Evolutionary conservation across 306 rosid species (phyloP), one percentile per base, ranked within the genome.

Genomic region (Hippophae gyantsensis): DNA sequence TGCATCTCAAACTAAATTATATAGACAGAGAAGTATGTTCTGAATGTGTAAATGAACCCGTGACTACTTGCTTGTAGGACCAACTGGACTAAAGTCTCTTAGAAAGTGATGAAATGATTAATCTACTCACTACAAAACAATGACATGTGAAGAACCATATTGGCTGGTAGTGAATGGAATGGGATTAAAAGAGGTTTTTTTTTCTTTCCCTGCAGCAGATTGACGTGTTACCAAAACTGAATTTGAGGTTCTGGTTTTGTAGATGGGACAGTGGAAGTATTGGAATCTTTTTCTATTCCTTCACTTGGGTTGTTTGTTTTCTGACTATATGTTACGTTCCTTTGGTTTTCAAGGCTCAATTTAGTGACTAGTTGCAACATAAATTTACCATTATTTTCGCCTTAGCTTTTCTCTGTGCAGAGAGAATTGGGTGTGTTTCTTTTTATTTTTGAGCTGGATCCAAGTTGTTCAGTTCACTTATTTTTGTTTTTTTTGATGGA

Each of bases 131-230:
- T 80, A 82, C 69, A 80, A 74, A 61, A 86, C 94, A 86, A 80
- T 82, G 76, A 72, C 94, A 82, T 83, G 89, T 86, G 89, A 82
- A 62, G 81, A 57, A 48, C 55, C 65, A 55, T 69, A 61, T 69
- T 76, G 81, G 78, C 74, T 32, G 67, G 54, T 72, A 76, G 60
- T 65, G 69, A 58, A 45, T 56, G 43, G 11, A 52, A 53, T 32
- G 42, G 57, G 43, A 38, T 42, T 67, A 63, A 9, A 52, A 62
- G 55, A 41, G 6, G 56, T 63, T 25, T 48, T 57, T 56, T 47
- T 12, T 52, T 60, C 55, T 67, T 52, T 60, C 55, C 66, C 74
- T 54, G 44, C 43, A 54, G 59, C 62, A 57, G 55, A 57, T 53
- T 53, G 52, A 63, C 67, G 57, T n/a, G 52, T 56, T 52, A 57